Base-by-base conservation (phyloP, 2,329 filamentous ascomycete genomes). In the Xylaria sp. region DNA sequence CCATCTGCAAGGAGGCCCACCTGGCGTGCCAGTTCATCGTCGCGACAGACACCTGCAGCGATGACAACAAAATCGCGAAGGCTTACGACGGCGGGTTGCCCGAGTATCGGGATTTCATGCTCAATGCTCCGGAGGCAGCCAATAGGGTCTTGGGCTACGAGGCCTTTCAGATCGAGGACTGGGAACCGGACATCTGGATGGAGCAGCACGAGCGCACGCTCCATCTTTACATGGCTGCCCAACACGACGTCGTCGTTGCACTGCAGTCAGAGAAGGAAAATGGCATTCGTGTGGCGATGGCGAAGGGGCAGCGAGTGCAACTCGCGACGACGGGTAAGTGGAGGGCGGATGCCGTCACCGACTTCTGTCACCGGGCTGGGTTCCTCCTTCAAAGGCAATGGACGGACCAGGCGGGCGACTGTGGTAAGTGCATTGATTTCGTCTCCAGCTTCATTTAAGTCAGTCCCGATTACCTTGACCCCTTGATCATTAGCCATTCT, bases 21-120 rank as follows among this genome's bases (percentile, higher is more conserved):
- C 57, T 69, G 2, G 62, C 51, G 4, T 69, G 66, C 57, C 61
- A 28, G 12, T 69, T 69, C 37, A 39, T 65, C 18, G 31, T 69
- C 0, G 56, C 66, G 10, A 69, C 57, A 1, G 62, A 69, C 20
- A 65, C 54, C 15, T 69, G 62, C 20, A 23, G 56, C 13, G 37
- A 68, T 7, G 23, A 60, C 25, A 18, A n/a, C 48, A 68, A 68
- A 23, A 23, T 64, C 13, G 15, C 28, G 1, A 31, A 55, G 1
- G 56, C 66, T 8, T 68, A 68, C 37, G n/a, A 61, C 18, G 4
- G 37, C 6, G 10, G 48, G 41, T 4, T 1, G 2, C 60, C 60
- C 5, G 66, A 60, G 31, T n/a, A 39, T 12, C 48, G 37, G 18
- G 34, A n/a, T 1, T 64, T 68, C 23, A 1, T 64, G 25, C 28